Conservation (phyloP, 371 early-diverging fungal species). For the Actinomucor elegans region DNA sequence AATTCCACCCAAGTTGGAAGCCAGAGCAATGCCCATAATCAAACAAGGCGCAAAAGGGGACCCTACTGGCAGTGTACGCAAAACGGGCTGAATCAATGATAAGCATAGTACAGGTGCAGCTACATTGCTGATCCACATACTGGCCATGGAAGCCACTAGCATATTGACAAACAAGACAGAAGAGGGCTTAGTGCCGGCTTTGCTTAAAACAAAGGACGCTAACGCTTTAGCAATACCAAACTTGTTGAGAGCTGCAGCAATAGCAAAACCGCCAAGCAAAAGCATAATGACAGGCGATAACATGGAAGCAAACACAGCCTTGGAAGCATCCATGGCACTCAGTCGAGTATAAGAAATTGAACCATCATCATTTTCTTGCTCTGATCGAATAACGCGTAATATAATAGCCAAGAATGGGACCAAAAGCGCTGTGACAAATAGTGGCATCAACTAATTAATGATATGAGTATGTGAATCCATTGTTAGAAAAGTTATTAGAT, state of each 20-base stretch:
- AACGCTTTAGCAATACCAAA: conserved; percentile 90
- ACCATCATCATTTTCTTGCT: conserved; percentile 55
- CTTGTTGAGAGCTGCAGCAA: conserved; percentile 82
- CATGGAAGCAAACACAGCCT: conserved; percentile 75
- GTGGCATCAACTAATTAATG: conserved; percentile 79
- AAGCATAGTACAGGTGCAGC: conserved; percentile 98
- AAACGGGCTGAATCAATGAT: conserved; percentile 85
- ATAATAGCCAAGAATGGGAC: conserved; percentile 75
- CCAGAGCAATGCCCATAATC: conserved; percentile 81
- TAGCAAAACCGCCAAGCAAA: conserved; percentile 78
- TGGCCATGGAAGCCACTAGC: conserved; percentile 91
- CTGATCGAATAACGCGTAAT: conserved; percentile 66
- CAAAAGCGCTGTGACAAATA: conserved; percentile 76
- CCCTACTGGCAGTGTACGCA: conserved; percentile 70
- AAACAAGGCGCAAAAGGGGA: conserved; percentile 68
- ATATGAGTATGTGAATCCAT: conserved; percentile 67
- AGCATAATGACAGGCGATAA: conserved; percentile 86
- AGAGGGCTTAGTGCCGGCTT: conserved; percentile 84
- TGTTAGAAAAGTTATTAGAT: conserved; percentile 61
- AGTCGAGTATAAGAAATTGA: conserved; percentile 58
- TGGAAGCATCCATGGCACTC: conserved; percentile 65
- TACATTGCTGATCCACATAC: conserved; percentile 98
- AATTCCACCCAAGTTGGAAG: conserved; percentile 88
- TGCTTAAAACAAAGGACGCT: conserved; percentile 86
- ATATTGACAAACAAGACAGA: conserved; percentile 89